Conservation (phyloP, 2,329 filamentous ascomycete genomes). For the Stenocarpella maydis region DNA sequence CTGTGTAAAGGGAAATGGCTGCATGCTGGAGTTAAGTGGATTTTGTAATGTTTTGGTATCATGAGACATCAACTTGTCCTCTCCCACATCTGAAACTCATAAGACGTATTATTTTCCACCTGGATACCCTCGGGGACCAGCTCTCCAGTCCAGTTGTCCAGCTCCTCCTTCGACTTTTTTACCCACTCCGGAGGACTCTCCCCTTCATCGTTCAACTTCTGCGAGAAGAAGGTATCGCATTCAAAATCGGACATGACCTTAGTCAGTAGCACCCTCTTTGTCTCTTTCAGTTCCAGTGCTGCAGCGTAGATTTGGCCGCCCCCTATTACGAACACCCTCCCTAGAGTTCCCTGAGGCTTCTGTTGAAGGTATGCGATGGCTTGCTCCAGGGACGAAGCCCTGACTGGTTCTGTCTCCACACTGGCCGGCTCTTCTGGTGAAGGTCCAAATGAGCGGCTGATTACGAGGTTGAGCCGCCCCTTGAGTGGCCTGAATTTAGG, state of each 20-base stretch:
- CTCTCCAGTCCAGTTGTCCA: constrained; percentile 74
- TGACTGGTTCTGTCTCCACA: constrained; percentile 59
- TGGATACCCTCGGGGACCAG: constrained; percentile 62
- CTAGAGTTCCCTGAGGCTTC: constrained; percentile 50
- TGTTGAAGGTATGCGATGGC: constrained; percentile 59
- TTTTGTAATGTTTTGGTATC: constrained; percentile 21
- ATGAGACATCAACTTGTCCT: constrained; percentile 47
- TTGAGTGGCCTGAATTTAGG: constrained; percentile 79
- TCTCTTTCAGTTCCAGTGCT: constrained; percentile 67
- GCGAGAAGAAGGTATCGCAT: constrained; percentile 78
- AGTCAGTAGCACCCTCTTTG: constrained; percentile 74
- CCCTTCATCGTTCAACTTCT: constrained; percentile 54
- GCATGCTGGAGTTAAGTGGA: constrained; percentile 21
- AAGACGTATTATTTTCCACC: constrained; percentile 70
- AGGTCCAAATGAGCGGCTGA: constrained; percentile 64
- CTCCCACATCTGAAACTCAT: constrained; percentile 81
- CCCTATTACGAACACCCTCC: constrained; percentile 84
- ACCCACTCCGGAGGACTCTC: constrained; percentile 59
- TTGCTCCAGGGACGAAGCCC: constrained; percentile 64
- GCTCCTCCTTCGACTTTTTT: constrained; percentile 57
- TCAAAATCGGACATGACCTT: constrained; percentile 74
- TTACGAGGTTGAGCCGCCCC: constrained; percentile 81
- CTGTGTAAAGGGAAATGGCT: not conserved
- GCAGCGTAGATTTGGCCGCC: constrained; percentile 85
- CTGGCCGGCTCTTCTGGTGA: constrained; percentile 33